Percentiles rank a stretch among this genome's conserved stretches.
Conservation (phyloP, 176 grass and related monocot species). For the Coix lacrymajobi region DNA sequence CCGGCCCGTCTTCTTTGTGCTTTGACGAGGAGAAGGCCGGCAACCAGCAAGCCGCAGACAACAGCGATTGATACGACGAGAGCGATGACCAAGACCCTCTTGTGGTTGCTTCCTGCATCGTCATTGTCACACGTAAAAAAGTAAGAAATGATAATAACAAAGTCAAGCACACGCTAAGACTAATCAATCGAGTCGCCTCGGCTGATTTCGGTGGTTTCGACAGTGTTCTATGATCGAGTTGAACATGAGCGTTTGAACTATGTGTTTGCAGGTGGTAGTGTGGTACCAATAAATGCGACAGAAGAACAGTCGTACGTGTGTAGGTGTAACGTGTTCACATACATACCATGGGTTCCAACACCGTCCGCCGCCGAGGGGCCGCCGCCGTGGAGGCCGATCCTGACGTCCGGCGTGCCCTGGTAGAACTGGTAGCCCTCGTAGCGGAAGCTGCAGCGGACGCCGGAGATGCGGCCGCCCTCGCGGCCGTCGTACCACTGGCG, state of each 20-base stretch:
- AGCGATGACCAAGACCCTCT: constrained; percentile 19
- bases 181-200: background rate
- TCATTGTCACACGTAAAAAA: background rate
- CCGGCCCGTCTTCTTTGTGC: background rate
- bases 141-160: background rate
- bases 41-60: constrained; percentile 19
- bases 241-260: background rate
- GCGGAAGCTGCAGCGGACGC: constrained; percentile 41
- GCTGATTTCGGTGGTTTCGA: too few relatives aligned
- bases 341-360: background rate
- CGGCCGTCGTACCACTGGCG: constrained; percentile 27
- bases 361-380: background rate
- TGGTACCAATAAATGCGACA: too few relatives aligned
- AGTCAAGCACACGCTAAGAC: background rate
- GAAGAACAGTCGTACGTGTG: background rate
- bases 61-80: constrained; percentile 4
- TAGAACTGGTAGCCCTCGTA: constrained; percentile 47
- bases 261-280: background rate
- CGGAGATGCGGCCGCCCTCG: constrained; percentile 33
- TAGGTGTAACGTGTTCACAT: background rate
- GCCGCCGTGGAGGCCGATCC: constrained; percentile 1
- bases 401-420: constrained; percentile 31
- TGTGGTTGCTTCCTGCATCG: constrained; percentile 23
- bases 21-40: constrained; percentile 14
- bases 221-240: too few relatives aligned